Conservation (phyloP, 495 filamentous ascomycete genomes). For the Aspergillus coremiiformis region DNA sequence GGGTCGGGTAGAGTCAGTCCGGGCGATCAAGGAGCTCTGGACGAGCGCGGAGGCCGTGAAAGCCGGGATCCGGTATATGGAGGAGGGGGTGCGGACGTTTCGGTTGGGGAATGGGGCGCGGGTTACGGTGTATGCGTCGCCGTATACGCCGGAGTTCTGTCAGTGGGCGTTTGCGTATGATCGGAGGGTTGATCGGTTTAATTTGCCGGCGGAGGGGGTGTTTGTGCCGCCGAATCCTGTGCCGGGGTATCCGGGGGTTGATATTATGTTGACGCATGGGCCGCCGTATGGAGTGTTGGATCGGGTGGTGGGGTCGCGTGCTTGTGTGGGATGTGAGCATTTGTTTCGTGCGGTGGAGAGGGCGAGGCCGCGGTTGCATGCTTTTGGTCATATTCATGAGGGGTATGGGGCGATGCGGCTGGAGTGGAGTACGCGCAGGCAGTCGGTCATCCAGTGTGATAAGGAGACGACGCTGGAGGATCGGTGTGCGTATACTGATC, state of each 20-base stretch:
- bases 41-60: conserved; percentile 39
- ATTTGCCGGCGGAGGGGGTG: conserved; percentile 13
- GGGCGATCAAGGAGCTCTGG: conserved; percentile 38
- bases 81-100: conserved; percentile 57
- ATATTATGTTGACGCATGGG: conserved; percentile 69
- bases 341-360: conserved; percentile 37
- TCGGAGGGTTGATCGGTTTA: conserved; percentile 48
- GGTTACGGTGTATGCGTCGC: conserved; percentile 62
- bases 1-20: conserved; percentile 7
- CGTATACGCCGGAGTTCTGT: conserved; percentile 55
- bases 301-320: conserved; percentile 15
- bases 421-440: conserved; percentile 36
- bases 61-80: conserved; percentile 54
- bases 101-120: conserved; percentile 48
- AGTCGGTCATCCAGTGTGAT: conserved; percentile 21
- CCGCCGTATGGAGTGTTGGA: conserved; percentile 59
- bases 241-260: conserved; percentile 43
- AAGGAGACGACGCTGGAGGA: conserved; percentile 34
- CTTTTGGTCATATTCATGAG: conserved; percentile 62
- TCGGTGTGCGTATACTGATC: conserved; percentile 37
- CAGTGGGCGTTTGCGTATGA: conserved; percentile 58
- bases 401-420: conserved; percentile 60
- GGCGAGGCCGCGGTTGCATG: conserved; percentile 45
- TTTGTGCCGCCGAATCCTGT: conserved; percentile 38
- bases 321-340: conserved; percentile 42